Evolutionary conservation across 2,329 filamentous ascomycete genomes (phyloP), one percentile per base, ranked within the genome.

Genomic region (Emergomyces africanus): DNA sequence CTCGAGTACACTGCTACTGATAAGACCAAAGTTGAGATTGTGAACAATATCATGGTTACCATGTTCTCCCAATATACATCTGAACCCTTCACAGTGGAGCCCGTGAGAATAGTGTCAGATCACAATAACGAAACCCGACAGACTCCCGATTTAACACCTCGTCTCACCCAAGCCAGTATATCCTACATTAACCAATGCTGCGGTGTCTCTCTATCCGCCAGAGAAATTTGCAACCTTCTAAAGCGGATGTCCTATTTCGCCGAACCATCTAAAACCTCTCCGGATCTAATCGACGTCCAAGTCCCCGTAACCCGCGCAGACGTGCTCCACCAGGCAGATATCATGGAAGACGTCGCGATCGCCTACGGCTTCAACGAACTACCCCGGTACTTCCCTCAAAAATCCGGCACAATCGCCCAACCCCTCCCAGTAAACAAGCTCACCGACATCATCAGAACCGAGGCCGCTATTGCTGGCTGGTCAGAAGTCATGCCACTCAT

Each of bases 311-410:
- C 91, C 53, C 84, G 94, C 63, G 92, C 94, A 54, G 94, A 99
- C 72, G 87, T 99, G 48, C 84, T 99, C 37, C 94, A 99, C 74
- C 88, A 96, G 70, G 95, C 90, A 67, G 94, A 99, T 71, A 89
- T 99, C 66, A 99, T 99, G 92, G 94, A 99, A 77, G 95, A 99
- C 71, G 86, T 95, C 23, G 94, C 90, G 46, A 94, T 99, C 64
- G 90, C 90, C 57, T 96, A 97, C 73, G 94, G 95, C 64, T 99
- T 96, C 82, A 99, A 99, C 80, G 90, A 88, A 63, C 85, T 99
- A 20, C 91, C 92, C 0, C 86, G 90, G 57, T 85, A 87, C 54
- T 90, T 92, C 69, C 90, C 91, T 9, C 90, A 86, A 73, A 91
- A 90, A 70, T 87, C 88, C 28, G 88, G 87, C 59, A 94, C 90